Percentiles rank a stretch among this genome's conserved stretches.
These are phyloP conservation scores for Phytophthora chlamydospora DNA, from an alignment of 352 stramenopile genomes.

Conservation along the genomic window DNA sequence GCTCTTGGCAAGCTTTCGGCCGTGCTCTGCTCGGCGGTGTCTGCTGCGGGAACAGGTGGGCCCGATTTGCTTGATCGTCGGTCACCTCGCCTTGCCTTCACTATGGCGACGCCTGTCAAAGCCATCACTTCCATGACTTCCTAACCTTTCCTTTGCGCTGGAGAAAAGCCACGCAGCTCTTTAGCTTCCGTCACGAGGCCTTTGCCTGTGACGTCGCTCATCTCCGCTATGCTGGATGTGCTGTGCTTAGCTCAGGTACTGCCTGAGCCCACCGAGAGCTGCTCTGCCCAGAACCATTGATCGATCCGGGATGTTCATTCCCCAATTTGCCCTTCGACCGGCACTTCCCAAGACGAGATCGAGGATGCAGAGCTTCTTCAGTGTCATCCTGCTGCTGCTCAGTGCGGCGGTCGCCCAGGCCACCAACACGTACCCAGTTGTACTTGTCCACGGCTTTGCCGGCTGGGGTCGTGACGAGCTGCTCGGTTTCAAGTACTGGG, in stretches of 20 bases:
- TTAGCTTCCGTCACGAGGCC: constrained; percentile 20
- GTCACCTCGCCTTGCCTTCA: constrained; percentile 6
- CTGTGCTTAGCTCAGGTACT: neutral
- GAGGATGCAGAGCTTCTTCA: constrained; percentile 23
- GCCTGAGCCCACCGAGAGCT: constrained; percentile 6
- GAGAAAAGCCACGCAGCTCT: constrained; percentile 23
- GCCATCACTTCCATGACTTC: constrained; percentile 19
- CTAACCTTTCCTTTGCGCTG: constrained; percentile 22
- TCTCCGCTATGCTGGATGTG: constrained; percentile 8
- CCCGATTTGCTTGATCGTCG: constrained; percentile 16
- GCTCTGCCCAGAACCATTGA: neutral
- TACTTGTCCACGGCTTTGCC: constrained; percentile 60
- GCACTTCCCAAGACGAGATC: neutral
- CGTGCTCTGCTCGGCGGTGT: constrained; percentile 1
- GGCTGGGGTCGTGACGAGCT: constrained; percentile 54
- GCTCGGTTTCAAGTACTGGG: constrained; percentile 59
- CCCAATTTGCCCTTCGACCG: constrained; percentile 2
- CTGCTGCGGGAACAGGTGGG: constrained; percentile 26
- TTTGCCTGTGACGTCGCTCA: constrained; percentile 16
- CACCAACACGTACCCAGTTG: constrained; percentile 52
- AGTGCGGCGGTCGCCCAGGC: constrained; percentile 14
- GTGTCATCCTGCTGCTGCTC: constrained; percentile 22
- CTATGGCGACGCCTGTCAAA: neutral
- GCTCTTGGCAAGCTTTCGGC: neutral
- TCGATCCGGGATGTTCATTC: constrained; percentile 9